Evolutionary conservation across 208 protist genomes (phyloP).

Genomic region (Leishmania lainsoni): DNA sequence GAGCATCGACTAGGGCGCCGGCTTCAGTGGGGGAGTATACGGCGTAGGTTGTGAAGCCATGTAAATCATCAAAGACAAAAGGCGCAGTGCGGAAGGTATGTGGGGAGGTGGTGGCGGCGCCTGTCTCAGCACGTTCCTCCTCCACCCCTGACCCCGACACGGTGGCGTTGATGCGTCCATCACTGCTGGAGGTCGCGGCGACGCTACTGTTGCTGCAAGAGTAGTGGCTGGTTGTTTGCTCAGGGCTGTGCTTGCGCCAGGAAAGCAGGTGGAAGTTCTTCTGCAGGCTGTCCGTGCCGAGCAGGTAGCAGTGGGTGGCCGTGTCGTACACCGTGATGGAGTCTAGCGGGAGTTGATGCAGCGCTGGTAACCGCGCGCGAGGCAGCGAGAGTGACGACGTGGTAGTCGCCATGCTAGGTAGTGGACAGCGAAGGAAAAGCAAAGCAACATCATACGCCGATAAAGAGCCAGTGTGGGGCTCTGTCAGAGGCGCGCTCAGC

Average conservation of each 20-base stretch:
- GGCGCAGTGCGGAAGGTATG: not conserved
- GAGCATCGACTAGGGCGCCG: constrained; percentile 31
- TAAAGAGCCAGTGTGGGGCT: not conserved
- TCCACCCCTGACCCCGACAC: constrained; percentile 8
- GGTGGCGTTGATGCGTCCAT: not conserved
- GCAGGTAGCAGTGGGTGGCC: constrained; percentile 51
- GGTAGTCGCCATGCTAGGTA: not conserved
- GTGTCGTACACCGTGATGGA: constrained; percentile 58
- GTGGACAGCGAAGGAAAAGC: not conserved
- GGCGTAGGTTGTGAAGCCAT: constrained; percentile 27
- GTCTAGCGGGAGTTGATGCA: constrained; percentile 39
- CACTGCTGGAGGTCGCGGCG: not conserved
- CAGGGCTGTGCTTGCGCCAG: constrained; percentile 29
- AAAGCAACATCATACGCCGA: not conserved
- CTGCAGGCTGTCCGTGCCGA: constrained; percentile 46
- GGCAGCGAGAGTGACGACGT: constrained; percentile 10
- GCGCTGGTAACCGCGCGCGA: constrained; percentile 11
- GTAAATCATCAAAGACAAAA: constrained; percentile 14
- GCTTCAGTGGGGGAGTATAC: constrained; percentile 42
- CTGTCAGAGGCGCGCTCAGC: not conserved
- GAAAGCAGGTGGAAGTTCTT: constrained; percentile 29
- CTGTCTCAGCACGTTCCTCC: not conserved
- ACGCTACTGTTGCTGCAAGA: constrained; percentile 10
- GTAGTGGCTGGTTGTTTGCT: not conserved
- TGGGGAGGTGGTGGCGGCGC: not conserved